These are phyloP conservation scores for Cyberlindnera japonica DNA, from an alignment of 805 yeast genomes.

Conservation along the genomic window DNA sequence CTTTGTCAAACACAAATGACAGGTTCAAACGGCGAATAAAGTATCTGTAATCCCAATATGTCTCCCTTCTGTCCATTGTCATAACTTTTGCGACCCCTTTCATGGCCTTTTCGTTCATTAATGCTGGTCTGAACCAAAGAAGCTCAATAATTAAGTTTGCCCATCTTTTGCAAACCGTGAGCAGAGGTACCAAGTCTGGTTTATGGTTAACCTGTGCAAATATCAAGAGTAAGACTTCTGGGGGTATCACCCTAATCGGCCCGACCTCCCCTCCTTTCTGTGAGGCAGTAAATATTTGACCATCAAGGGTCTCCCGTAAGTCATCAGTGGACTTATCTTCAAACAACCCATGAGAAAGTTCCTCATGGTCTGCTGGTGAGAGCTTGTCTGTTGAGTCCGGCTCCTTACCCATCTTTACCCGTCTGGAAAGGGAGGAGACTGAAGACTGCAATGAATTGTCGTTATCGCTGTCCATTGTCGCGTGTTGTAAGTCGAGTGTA, in stretches of 20 bases:
- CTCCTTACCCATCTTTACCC: slow-evolving; percentile 8
- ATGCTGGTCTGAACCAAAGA: slow-evolving; percentile 83
- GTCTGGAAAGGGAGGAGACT: slow-evolving; percentile 18
- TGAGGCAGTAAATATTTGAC: slow-evolving; percentile 1
- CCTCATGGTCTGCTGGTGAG: slow-evolving; percentile 14
- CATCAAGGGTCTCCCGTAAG: slow-evolving; percentile 3
- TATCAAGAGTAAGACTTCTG: slow-evolving; percentile 59
- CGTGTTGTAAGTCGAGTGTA: too few species aligned
- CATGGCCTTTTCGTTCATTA: slow-evolving; percentile 48
- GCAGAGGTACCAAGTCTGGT: slow-evolving; percentile 53
- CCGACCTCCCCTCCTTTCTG: slow-evolving; percentile 11
- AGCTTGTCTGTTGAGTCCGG: slow-evolving; percentile 6
- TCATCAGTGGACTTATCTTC: slow-evolving; percentile 8
- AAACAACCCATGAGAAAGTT: slow-evolving; percentile 15
- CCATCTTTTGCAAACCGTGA: slow-evolving; percentile 80
- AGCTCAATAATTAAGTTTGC: slow-evolving; percentile 72
- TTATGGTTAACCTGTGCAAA: slow-evolving; percentile 61
- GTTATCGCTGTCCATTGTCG: slow-evolving; percentile 24
- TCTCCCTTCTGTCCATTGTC: slow-evolving; percentile 41
- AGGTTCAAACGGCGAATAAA: slow-evolving; percentile 79
- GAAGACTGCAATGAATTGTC: slow-evolving; percentile 21
- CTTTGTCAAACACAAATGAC: slow-evolving; percentile 63
- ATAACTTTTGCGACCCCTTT: slow-evolving; percentile 54
- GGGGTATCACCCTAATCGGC: slow-evolving; percentile 37
- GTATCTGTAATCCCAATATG: slow-evolving; percentile 63